Conservation (phyloP, 2,329 filamentous ascomycete species). For the Kalmusia sp. region DNA sequence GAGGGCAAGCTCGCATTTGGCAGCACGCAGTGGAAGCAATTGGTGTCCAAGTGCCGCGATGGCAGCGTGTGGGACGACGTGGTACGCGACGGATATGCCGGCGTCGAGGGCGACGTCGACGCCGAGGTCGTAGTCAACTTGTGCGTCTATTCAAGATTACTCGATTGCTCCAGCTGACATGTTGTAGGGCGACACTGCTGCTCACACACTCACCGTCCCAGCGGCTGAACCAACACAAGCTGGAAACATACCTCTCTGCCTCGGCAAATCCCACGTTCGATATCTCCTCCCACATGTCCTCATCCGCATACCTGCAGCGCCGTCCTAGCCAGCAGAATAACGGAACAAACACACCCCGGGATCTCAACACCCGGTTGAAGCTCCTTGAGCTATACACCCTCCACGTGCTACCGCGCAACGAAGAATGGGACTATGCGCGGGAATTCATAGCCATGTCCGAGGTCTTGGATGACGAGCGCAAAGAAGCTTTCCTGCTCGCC, state of each 20-base stretch:
- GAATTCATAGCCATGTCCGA: conserved; percentile 89
- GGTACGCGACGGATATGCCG: conserved; percentile 84
- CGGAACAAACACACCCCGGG: conserved; percentile 82
- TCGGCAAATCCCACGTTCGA: conserved; percentile 77
- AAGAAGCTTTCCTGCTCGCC: conserved; percentile 87
- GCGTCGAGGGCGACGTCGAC: conserved; percentile 88
- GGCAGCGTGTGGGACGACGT: conserved; percentile 96
- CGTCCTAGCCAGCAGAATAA: conserved; percentile 50
- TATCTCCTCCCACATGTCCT: conserved; percentile 68
- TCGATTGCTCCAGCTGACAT: conserved; percentile 7
- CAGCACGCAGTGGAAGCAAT: conserved; percentile 79
- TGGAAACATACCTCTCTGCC: conserved; percentile 88
- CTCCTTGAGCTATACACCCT: conserved; percentile 95
- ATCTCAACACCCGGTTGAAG: conserved; percentile 84
- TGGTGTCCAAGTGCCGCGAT: conserved; percentile 85
- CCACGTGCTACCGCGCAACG: conserved; percentile 90
- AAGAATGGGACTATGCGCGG: conserved; percentile 93
- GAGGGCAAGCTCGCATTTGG: conserved; percentile 92
- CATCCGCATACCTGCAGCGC: conserved; percentile 43
- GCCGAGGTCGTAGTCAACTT: conserved; percentile 91
- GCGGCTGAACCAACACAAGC: conserved; percentile 79
- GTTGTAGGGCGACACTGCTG: conserved; percentile 78
- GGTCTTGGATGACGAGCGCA: conserved; percentile 88
- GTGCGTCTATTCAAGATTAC: conserved; percentile 57
- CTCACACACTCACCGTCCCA: conserved; percentile 90